These are phyloP conservation scores for Gossypium trilobum DNA, from an alignment of 441 rosid genomes.

Conservation along the genomic window DNA sequence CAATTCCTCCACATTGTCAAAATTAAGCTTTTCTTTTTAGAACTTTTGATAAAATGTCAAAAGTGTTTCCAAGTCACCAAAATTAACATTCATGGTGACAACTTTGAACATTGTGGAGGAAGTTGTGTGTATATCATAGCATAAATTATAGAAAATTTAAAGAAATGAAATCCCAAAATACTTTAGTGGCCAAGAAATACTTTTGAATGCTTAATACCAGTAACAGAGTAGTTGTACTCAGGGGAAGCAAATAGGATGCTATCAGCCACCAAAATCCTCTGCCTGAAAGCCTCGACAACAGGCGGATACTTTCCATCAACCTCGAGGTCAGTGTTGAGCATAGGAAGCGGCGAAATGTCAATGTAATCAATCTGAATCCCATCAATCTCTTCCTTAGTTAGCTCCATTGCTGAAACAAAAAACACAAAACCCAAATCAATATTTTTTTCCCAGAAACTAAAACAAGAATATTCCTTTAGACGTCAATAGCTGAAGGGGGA, in stretches of 20 bases:
- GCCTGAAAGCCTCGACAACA: slow-evolving; percentile 55
- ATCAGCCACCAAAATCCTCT: slow-evolving; percentile 44
- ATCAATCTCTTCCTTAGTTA: slow-evolving; percentile 35
- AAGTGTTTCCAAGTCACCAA: background rate
- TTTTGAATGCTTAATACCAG: slow-evolving; percentile 30
- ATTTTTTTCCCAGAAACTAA: background rate
- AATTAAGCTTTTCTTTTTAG: background rate
- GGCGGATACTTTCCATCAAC: slow-evolving; percentile 48
- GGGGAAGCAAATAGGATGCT: slow-evolving; percentile 61
- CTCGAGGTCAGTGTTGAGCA: slow-evolving; percentile 71
- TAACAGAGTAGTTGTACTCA: slow-evolving; percentile 63
- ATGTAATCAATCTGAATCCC: slow-evolving; percentile 55
- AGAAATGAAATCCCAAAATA: background rate
- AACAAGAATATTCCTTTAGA: background rate
- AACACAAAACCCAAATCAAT: background rate
- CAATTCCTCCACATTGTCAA: background rate
- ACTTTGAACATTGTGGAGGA: background rate
- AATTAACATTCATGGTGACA: background rate
- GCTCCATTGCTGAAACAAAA: slow-evolving; percentile 34
- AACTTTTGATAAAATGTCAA: background rate
- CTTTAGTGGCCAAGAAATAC: background rate
- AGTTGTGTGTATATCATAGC: background rate
- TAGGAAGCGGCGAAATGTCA: slow-evolving; percentile 55
- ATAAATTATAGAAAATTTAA: background rate
- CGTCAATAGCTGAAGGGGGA: background rate